phyloP scores from a whole-genome alignment of 1,139 yeast genomes.

The Torulaspora pretoriensis region DNA sequence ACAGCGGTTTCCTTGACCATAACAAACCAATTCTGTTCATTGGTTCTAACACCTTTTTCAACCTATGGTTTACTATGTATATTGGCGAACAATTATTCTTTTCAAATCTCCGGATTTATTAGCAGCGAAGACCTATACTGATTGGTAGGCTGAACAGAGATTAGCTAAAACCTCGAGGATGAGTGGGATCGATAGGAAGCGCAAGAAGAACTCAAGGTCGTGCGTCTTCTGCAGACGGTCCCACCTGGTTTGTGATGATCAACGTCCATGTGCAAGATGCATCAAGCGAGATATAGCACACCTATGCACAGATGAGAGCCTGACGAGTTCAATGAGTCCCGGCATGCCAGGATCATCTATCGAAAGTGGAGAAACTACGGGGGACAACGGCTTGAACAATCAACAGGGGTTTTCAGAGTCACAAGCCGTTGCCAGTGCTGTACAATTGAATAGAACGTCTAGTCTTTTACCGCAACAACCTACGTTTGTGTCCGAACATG shows the following conservation, averaged over 20 bases:
- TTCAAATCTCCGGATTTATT: constrained; percentile 3
- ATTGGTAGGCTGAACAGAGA: background rate
- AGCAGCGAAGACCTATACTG: background rate
- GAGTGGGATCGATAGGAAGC: constrained; percentile 13
- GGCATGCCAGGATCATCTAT: constrained; percentile 7
- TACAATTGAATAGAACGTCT: constrained; percentile 7
- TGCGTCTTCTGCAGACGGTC: constrained; percentile 91
- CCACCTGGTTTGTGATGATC: constrained; percentile 89
- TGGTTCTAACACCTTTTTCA: background rate
- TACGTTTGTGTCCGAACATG: constrained; percentile 82
- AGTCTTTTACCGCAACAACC: constrained; percentile 50
- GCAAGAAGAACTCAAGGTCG: constrained; percentile 42
- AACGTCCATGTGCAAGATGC: constrained; percentile 85
- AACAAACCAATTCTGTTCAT: constrained; percentile 1
- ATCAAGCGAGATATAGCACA: constrained; percentile 85
- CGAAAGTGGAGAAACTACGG: constrained; percentile 1
- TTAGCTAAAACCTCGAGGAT: background rate
- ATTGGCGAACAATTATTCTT: constrained; percentile 1
- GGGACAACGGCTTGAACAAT: background rate
- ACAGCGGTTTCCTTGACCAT: constrained; percentile 1
- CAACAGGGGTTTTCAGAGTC: constrained; percentile 1
- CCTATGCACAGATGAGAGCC: constrained; percentile 67
- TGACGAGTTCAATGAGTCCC: constrained; percentile 28
- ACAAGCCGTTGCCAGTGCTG: background rate
- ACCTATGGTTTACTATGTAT: background rate